Evolutionary conservation across 495 filamentous ascomycete genomes (phyloP).

Genomic region (Aspergillus sparsus): DNA sequence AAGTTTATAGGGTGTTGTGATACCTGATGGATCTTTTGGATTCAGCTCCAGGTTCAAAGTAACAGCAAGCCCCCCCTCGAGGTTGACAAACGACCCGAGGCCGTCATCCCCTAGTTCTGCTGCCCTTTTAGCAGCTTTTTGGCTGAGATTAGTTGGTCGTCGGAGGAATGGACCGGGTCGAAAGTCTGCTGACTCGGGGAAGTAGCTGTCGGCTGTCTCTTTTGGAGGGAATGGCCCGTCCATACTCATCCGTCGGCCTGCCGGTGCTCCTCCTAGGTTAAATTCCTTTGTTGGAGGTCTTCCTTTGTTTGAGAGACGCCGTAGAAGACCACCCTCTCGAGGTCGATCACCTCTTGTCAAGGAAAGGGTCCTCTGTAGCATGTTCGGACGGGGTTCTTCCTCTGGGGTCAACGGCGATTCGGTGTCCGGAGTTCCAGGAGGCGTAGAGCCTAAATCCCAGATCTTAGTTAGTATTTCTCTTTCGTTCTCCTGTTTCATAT

Average conservation of each 20-base stretch:
- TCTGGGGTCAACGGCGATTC: conserved; percentile 29
- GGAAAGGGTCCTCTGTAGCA: conserved; percentile 61
- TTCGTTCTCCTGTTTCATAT: too few species aligned
- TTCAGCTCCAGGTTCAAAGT: conserved; percentile 84
- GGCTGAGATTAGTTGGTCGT: conserved; percentile 67
- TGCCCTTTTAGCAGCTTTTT: conserved; percentile 54
- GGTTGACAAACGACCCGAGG: conserved; percentile 54
- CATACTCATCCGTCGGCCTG: conserved; percentile 41
- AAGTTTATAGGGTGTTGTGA: conserved; percentile 82
- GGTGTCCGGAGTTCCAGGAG: conserved; percentile 59
- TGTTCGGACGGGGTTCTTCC: conserved; percentile 52
- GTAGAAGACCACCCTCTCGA: conserved; percentile 50
- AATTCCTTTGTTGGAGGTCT: conserved; percentile 49
- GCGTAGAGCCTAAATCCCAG: conserved; percentile 51
- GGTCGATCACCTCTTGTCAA: conserved; percentile 58
- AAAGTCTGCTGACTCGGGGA: conserved; percentile 31
- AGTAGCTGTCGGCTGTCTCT: conserved; percentile 43
- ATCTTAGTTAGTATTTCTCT: conserved; percentile 11
- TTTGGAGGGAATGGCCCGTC: conserved; percentile 38
- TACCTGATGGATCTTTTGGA: conserved; percentile 80
- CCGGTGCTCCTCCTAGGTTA: conserved; percentile 26
- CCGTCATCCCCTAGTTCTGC: conserved; percentile 44
- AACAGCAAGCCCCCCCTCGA: conserved; percentile 80
- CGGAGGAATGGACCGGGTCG: conserved; percentile 64
- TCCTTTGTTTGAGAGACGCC: conserved; percentile 51